Evolutionary conservation across 306 rosid species (phyloP).

Genomic region (Vigna nakashimae): DNA sequence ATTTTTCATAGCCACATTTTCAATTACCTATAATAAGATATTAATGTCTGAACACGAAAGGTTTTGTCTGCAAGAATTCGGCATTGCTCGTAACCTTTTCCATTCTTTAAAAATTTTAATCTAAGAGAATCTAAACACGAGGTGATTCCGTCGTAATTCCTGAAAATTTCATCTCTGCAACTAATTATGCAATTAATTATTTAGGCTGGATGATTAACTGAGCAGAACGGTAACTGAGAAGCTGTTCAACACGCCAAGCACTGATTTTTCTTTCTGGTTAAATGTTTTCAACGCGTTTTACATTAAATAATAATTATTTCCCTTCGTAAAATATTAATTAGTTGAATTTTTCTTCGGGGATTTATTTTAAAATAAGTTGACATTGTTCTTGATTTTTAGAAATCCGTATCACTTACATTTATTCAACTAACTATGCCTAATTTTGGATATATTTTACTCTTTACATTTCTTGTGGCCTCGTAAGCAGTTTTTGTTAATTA

Average conservation of each 20-base stretch:
- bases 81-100: slow-evolving; percentile 22
- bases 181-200: slow-evolving; percentile 1
- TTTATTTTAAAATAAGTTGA: neutral
- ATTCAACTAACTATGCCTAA: neutral
- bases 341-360: no score
- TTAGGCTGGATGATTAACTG: neutral
- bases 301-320: neutral
- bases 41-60: slow-evolving; percentile 38
- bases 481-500: no score
- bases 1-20: slow-evolving; percentile 32
- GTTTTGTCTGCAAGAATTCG: slow-evolving; percentile 14
- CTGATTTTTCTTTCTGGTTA: neutral
- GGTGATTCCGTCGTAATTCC: slow-evolving; percentile 35
- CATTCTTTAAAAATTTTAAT: slow-evolving; percentile 7
- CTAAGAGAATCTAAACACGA: neutral
- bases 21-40: neutral
- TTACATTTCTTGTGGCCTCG: neutral
- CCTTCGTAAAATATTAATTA: neutral
- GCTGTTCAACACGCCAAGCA: slow-evolving; percentile 16
- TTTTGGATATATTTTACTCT: neutral
- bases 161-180: slow-evolving; percentile 23
- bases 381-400: neutral
- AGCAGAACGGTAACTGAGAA: neutral
- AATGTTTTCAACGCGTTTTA: neutral
- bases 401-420: neutral